A percentile compares a stretch with the other conserved stretches of the same genome.
phyloP scores from a whole-genome alignment of 2,329 filamentous ascomycete species.

The Periconia sp. region DNA sequence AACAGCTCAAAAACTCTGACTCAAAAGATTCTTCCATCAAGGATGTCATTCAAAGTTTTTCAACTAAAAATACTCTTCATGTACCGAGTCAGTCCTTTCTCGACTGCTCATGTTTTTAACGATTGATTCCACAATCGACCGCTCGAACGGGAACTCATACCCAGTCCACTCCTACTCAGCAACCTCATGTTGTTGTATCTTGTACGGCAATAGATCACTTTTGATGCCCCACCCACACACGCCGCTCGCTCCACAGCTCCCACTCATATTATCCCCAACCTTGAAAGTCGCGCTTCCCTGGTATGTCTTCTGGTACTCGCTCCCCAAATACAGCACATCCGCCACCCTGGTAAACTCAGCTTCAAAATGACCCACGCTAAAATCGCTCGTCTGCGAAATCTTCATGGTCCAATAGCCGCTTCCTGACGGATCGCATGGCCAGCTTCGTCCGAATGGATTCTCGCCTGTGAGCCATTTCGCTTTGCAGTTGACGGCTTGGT shows the following conservation, averaged over 20 bases:
- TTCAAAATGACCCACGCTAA: slow-evolving; percentile 22
- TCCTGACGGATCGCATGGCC: slow-evolving; percentile 26
- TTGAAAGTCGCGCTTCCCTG: slow-evolving; percentile 22
- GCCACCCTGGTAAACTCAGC: slow-evolving; percentile 29
- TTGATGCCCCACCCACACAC: slow-evolving; percentile 22
- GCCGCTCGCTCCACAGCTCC: slow-evolving; percentile 27
- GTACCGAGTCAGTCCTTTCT: too few species aligned
- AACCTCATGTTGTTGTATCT: not conserved
- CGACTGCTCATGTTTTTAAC: too few species aligned
- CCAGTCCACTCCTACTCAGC: not conserved
- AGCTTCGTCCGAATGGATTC: slow-evolving; percentile 24
- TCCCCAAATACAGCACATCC: too few species aligned
- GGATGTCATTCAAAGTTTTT: too few species aligned
- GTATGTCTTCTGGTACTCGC: slow-evolving; percentile 24
- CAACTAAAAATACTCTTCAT: too few species aligned
- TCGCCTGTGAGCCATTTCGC: slow-evolving; percentile 31
- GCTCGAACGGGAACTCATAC: too few species aligned
- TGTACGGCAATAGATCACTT: not conserved
- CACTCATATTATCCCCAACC: slow-evolving; percentile 18
- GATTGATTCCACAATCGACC: too few species aligned
- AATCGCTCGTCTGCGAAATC: slow-evolving; percentile 16
- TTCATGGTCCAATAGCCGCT: slow-evolving; percentile 33
- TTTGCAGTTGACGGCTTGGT: slow-evolving; percentile 26
- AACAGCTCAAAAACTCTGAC: too few species aligned
- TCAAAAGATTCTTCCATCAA: too few species aligned